phyloP scores from a whole-genome alignment of 2,329 filamentous ascomycete genomes.

The Phialophora tarda region DNA sequence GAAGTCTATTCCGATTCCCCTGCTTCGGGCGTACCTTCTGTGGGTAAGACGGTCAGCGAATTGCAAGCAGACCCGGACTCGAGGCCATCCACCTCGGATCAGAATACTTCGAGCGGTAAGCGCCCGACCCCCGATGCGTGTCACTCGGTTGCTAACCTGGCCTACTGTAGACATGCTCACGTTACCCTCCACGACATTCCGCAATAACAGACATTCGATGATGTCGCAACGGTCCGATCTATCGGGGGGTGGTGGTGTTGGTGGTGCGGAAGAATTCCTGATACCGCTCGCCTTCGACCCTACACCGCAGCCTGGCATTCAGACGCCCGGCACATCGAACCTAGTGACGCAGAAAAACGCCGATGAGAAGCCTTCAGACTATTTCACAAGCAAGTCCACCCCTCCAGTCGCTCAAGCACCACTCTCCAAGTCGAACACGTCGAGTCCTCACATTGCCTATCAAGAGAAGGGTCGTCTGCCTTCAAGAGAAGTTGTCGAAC shows the following conservation, averaged over 20 bases:
- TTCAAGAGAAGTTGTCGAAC: constrained; percentile 30
- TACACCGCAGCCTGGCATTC: constrained; percentile 63
- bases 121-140: constrained; percentile 8
- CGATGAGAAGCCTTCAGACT: constrained; percentile 60
- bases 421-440: constrained; percentile 38
- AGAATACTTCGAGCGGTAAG: constrained; percentile 32
- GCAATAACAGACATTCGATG: constrained; percentile 75
- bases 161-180: constrained; percentile 63
- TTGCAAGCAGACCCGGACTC: constrained; percentile 32
- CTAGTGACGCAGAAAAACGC: constrained; percentile 54
- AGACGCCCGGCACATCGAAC: constrained; percentile 52
- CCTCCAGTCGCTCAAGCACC: constrained; percentile 47
- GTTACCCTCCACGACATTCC: constrained; percentile 76
- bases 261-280: constrained; percentile 70
- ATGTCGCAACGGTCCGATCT: constrained; percentile 62
- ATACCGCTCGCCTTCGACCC: constrained; percentile 78
- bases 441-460: constrained; percentile 86
- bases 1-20: constrained; percentile 47
- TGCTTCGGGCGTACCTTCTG: constrained; percentile 32
- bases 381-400: constrained; percentile 55
- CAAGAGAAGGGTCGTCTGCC: constrained; percentile 76
- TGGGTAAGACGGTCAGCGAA: constrained; percentile 37
- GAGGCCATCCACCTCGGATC: constrained; percentile 33
- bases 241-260: constrained; percentile 61
- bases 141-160: constrained; percentile 24